Percentiles rank a stretch among this genome's conserved stretches.
Conservation (phyloP, 345 rosid species). For the Gossypium ekmanianum region DNA sequence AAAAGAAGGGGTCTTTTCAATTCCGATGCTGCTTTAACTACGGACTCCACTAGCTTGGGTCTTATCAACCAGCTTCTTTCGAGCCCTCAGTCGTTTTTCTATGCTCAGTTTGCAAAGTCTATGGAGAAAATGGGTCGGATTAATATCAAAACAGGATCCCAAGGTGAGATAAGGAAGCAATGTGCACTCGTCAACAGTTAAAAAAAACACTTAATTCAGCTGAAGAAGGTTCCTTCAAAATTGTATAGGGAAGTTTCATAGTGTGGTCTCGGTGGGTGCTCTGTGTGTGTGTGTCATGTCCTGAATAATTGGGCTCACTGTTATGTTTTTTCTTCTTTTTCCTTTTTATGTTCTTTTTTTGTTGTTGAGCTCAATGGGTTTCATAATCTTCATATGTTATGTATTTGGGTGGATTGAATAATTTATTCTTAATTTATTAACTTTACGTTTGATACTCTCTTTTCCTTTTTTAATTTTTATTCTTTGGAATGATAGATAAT, state of each 20-base stretch:
- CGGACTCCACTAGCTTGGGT: slow-evolving; percentile 43
- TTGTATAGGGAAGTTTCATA: not conserved
- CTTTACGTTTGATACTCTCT: not conserved
- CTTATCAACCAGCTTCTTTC: slow-evolving; percentile 42
- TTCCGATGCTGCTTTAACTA: slow-evolving; percentile 71
- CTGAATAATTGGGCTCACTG: slow-evolving; percentile 13
- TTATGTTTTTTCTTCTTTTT: not conserved
- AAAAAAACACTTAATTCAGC: not conserved
- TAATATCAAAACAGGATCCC: slow-evolving; percentile 62
- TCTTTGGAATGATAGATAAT: not conserved
- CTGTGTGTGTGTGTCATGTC: not conserved
- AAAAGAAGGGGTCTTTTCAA: slow-evolving; percentile 72
- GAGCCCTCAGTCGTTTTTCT: slow-evolving; percentile 50
- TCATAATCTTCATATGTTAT: not conserved
- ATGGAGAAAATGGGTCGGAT: slow-evolving; percentile 81
- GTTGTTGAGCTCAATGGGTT: not conserved
- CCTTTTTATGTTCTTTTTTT: not conserved
- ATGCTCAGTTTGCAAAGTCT: slow-evolving; percentile 54
- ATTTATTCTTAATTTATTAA: not conserved
- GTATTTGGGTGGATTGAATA: not conserved
- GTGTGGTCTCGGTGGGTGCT: not conserved
- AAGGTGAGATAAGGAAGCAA: slow-evolving; percentile 65
- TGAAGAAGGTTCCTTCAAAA: not conserved
- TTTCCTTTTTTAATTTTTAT: not conserved
- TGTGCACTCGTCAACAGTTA: slow-evolving; percentile 64